A percentile compares a stretch with the other conserved stretches of the same genome.
Evolutionary conservation across 1,139 yeast species (phyloP).

Genomic region (Kluyveromyces marxianus): DNA sequence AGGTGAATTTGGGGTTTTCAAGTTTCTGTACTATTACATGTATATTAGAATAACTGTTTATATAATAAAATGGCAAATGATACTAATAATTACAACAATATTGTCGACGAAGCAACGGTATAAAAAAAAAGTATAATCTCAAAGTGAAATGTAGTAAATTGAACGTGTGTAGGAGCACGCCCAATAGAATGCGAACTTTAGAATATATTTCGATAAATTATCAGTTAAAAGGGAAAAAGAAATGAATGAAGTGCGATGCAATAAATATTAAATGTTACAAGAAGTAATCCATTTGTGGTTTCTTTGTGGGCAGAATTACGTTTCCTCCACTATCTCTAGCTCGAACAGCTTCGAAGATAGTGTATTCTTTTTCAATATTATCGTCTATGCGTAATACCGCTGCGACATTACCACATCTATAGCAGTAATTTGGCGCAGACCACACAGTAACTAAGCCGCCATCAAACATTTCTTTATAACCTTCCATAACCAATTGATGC

Average conservation of each 20-base stretch:
- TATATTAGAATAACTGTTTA: too few species aligned
- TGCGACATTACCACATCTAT: conserved; percentile 92
- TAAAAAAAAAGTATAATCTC: too few species aligned
- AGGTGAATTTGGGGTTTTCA: too few species aligned
- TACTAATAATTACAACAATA: too few species aligned
- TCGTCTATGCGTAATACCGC: conserved; percentile 80
- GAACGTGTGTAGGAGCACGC: too few species aligned
- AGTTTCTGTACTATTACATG: too few species aligned
- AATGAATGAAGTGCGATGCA: neutral
- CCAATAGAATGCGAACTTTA: too few species aligned
- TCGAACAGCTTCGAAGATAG: conserved; percentile 76
- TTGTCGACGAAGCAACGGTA: too few species aligned
- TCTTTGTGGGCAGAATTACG: conserved; percentile 30
- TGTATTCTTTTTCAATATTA: conserved; percentile 59
- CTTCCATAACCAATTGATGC: conserved; percentile 98
- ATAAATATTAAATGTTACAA: conserved; percentile 10
- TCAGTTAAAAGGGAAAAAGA: too few species aligned
- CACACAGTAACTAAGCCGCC: conserved; percentile 85
- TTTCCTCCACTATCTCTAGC: conserved; percentile 31
- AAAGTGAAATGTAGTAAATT: too few species aligned
- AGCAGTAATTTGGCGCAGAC: conserved; percentile 93
- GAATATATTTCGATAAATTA: too few species aligned
- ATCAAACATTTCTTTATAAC: conserved; percentile 81
- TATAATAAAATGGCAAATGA: too few species aligned
- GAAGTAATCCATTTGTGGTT: conserved; percentile 32